phyloP scores from a whole-genome alignment of 208 protist species.

The Acanthamoeba royreba region DNA sequence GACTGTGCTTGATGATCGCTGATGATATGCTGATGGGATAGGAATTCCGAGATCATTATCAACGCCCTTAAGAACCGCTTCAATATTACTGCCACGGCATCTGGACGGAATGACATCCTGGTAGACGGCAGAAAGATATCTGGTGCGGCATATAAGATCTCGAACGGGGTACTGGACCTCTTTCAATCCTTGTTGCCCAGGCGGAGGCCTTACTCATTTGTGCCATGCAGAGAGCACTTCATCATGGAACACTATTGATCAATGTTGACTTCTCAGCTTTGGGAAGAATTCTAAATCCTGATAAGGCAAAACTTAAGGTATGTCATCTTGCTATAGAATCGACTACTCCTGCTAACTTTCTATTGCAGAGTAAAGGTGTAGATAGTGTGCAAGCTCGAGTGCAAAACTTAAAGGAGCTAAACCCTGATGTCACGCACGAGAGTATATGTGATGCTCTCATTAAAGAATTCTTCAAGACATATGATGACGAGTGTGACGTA shows the following conservation, averaged over 20 bases:
- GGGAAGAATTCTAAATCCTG: neutral
- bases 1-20: neutral
- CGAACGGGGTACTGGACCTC: neutral
- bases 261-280: neutral
- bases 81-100: neutral
- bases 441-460: neutral
- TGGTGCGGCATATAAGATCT: neutral
- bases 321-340: too few species aligned
- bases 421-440: slow-evolving; percentile 11
- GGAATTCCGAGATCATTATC: slow-evolving; percentile 28
- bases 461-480: slow-evolving; percentile 12
- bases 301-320: neutral
- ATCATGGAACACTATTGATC: slow-evolving; percentile 14
- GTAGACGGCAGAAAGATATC: slow-evolving; percentile 35
- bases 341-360: neutral
- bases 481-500: neutral
- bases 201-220: neutral
- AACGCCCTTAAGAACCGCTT: slow-evolving; percentile 15
- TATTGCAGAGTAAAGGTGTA: slow-evolving; percentile 41
- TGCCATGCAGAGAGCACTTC: neutral
- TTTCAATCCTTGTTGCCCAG: too few species aligned
- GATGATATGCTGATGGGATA: neutral
- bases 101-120: slow-evolving; percentile 34
- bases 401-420: slow-evolving; percentile 17
- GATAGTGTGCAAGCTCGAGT: slow-evolving; percentile 30